A percentile compares a stretch with the other conserved stretches of the same genome.
phyloP scores from a whole-genome alignment of 345 rosid genomes.

The Atalantia buxifolia region DNA sequence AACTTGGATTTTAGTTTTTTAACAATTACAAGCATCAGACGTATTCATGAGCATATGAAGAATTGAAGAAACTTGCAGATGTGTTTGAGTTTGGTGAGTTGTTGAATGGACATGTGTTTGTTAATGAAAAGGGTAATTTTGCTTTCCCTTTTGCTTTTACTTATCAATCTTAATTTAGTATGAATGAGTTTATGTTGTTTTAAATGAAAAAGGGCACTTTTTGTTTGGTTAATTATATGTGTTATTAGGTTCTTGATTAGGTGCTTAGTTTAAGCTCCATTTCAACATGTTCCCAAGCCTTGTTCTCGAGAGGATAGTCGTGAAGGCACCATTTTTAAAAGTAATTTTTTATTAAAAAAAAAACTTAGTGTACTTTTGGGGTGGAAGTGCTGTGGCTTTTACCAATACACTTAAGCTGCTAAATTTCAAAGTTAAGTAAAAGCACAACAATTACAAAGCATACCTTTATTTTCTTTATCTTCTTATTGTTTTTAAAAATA shows the following conservation, averaged over 20 bases:
- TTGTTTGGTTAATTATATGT: background rate
- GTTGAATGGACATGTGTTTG: slow-evolving; percentile 67
- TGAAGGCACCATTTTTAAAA: slow-evolving; percentile 59
- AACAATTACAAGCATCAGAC: slow-evolving; percentile 53
- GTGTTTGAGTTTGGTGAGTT: slow-evolving; percentile 62
- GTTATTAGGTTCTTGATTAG: slow-evolving; percentile 13
- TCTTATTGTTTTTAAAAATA: background rate
- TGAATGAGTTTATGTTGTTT: too few relatives aligned
- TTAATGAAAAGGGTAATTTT: slow-evolving; percentile 64
- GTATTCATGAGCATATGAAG: slow-evolving; percentile 54
- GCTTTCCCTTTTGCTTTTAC: background rate
- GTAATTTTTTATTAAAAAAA: slow-evolving; percentile 11
- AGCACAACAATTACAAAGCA: too few relatives aligned
- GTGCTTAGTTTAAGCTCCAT: slow-evolving; percentile 69
- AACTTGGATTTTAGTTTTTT: background rate
- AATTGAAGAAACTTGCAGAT: slow-evolving; percentile 60
- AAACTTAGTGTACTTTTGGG: background rate
- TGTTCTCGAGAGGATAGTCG: slow-evolving; percentile 46
- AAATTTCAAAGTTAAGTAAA: too few relatives aligned
- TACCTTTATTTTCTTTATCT: background rate
- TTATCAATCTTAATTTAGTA: background rate
- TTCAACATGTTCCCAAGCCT: slow-evolving; percentile 52
- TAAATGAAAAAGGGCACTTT: background rate
- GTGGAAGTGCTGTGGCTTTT: background rate
- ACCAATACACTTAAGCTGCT: too few relatives aligned